These are phyloP conservation scores for Colletotrichum paranaense DNA, from an alignment of 2,329 filamentous ascomycete genomes.

Conservation along the genomic window DNA sequence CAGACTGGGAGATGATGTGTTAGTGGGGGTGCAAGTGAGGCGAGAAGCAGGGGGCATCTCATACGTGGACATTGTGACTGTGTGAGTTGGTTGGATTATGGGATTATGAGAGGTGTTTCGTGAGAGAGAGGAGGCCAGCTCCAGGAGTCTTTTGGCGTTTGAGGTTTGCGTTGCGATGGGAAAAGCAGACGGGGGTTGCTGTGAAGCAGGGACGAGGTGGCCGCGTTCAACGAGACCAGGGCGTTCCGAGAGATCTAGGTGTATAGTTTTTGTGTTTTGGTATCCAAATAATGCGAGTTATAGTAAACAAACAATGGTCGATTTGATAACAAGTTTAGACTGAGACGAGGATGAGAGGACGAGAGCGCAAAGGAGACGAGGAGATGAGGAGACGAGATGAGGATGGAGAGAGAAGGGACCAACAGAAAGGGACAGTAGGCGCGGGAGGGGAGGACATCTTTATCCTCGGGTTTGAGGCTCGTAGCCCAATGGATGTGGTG, in stretches of 20 bases:
- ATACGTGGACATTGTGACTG: constrained; percentile 57
- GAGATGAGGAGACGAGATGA: constrained; percentile 2
- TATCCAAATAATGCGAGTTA: constrained; percentile 21
- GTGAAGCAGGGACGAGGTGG: constrained; percentile 37
- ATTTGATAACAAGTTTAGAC: neutral
- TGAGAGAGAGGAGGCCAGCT: constrained; percentile 35
- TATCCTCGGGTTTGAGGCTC: constrained; percentile 31
- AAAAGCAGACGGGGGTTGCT: constrained; percentile 31
- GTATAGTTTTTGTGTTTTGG: constrained; percentile 30
- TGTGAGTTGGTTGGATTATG: constrained; percentile 34
- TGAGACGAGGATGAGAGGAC: constrained; percentile 4
- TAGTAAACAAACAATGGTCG: constrained; percentile 9
- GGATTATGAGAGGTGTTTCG: constrained; percentile 26
- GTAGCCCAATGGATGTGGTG: constrained; percentile 37
- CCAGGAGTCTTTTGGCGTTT: constrained; percentile 16
- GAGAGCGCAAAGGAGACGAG: constrained; percentile 13
- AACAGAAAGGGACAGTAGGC: constrained; percentile 23
- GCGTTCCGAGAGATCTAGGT: constrained; percentile 40
- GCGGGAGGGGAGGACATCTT: constrained; percentile 36
- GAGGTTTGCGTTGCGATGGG: constrained; percentile 24
- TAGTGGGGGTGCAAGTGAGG: constrained; percentile 41
- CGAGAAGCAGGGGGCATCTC: constrained; percentile 11
- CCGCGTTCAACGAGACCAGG: constrained; percentile 39
- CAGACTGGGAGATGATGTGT: constrained; percentile 58
- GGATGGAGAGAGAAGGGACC: constrained; percentile 32